phyloP scores from a whole-genome alignment of 2,329 filamentous ascomycete species.

The Fusarium decemcellulare region DNA sequence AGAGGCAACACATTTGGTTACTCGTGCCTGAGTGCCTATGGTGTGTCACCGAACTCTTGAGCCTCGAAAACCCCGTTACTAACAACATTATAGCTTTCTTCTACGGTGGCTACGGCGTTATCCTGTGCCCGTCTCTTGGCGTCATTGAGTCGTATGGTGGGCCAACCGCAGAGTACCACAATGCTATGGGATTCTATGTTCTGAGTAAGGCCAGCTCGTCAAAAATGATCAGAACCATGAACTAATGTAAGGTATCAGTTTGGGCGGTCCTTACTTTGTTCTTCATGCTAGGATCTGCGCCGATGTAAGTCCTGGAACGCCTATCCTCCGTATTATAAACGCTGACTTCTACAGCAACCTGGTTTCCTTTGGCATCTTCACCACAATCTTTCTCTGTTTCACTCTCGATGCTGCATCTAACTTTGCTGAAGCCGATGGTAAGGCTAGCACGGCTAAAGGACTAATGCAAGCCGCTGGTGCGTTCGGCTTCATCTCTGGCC shows the following conservation, averaged over 20 bases:
- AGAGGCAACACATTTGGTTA: slow-evolving; percentile 48
- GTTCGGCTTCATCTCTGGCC: slow-evolving; percentile 45
- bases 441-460: slow-evolving; percentile 11
- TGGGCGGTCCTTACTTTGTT: slow-evolving; percentile 47
- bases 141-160: slow-evolving; percentile 46
- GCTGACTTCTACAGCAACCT: slow-evolving; percentile 28
- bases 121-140: slow-evolving; percentile 43
- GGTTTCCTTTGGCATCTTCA: slow-evolving; percentile 46
- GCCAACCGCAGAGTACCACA: slow-evolving; percentile 45
- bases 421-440: slow-evolving; percentile 46
- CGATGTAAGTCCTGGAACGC: slow-evolving; percentile 26
- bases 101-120: slow-evolving; percentile 47
- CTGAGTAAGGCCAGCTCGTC: slow-evolving; percentile 27
- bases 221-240: accelerated
- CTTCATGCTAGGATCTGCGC: slow-evolving; percentile 44
- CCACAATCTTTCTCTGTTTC: slow-evolving; percentile 44
- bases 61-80: neutral
- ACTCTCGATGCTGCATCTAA: slow-evolving; percentile 41
- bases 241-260: slow-evolving; percentile 33
- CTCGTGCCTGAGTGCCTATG: slow-evolving; percentile 46
- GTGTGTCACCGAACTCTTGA: slow-evolving; percentile 18
- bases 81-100: slow-evolving; percentile 35
- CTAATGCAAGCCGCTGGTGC: slow-evolving; percentile 41
- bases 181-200: slow-evolving; percentile 48
- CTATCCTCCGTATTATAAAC: no score